Evolutionary conservation across 768 basidiomycete species (phyloP).

Genomic region (Boletus tylopilopsis): DNA sequence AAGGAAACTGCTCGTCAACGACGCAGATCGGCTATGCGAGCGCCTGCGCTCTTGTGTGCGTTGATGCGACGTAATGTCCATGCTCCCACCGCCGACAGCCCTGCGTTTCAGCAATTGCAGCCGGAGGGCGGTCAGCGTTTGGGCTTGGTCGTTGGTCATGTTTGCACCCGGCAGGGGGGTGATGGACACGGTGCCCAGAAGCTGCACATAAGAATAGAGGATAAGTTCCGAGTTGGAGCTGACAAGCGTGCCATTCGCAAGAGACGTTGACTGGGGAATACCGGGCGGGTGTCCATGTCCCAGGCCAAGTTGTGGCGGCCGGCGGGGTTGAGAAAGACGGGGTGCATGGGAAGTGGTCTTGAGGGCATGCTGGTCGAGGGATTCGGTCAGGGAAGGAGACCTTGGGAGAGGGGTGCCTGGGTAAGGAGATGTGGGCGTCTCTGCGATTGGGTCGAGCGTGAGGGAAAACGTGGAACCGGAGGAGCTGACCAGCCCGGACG

Average conservation of each 20-base stretch:
- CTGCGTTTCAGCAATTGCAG: conserved; percentile 44
- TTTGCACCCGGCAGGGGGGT: conserved; percentile 42
- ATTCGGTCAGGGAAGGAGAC: conserved; percentile 27
- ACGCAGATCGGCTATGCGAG: conserved; percentile 48
- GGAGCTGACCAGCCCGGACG: conserved; percentile 30
- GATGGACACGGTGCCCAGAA: conserved; percentile 64
- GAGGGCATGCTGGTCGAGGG: conserved; percentile 18
- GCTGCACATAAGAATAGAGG: conserved; percentile 82
- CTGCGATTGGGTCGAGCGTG: conserved; percentile 46
- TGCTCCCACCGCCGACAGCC: conserved; percentile 62
- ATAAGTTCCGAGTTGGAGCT: conserved; percentile 61
- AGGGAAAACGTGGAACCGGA: conserved; percentile 48
- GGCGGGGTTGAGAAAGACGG: conserved; percentile 22
- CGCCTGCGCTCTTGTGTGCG: conserved; percentile 24
- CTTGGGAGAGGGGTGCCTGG: conserved; percentile 34
- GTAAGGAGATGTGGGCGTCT: conserved; percentile 37
- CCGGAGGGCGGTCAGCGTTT: conserved; percentile 45
- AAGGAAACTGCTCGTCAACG: conserved; percentile 47
- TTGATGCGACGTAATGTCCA: conserved; percentile 61
- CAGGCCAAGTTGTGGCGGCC: conserved; percentile 41
- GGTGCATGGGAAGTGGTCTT: conserved; percentile 33
- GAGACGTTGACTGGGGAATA: conserved; percentile 18
- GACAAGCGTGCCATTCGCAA: conserved; percentile 44
- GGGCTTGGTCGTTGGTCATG: conserved; percentile 43
- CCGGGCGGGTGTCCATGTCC: conserved; percentile 40